A percentile compares a stretch with the other conserved stretches of the same genome.
Conservation (phyloP, 2,329 filamentous ascomycete species). For the Tolypocladium amazonense region DNA sequence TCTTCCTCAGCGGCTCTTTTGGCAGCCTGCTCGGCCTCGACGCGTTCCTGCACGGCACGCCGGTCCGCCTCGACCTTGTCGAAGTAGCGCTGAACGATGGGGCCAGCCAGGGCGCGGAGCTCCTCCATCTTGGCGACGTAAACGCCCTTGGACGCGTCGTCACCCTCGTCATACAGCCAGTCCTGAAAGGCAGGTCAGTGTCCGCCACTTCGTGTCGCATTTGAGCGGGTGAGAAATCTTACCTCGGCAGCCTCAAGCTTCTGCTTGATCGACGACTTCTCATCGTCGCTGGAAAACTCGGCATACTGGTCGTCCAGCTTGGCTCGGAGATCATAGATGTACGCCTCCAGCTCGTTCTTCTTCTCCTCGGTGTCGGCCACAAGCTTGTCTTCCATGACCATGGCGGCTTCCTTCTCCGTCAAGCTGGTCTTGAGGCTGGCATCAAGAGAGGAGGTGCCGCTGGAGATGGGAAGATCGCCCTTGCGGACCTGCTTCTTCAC, state of each 20-base stretch:
- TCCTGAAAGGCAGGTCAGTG: conserved; percentile 47
- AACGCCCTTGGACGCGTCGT: conserved; percentile 85
- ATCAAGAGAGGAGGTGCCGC: conserved; percentile 75
- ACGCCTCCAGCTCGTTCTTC: conserved; percentile 98
- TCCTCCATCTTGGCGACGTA: conserved; percentile 96
- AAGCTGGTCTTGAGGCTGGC: conserved; percentile 52
- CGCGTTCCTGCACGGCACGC: conserved; percentile 62
- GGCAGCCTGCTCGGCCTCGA: conserved; percentile 68
- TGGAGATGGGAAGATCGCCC: conserved; percentile 81
- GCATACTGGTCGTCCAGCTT: conserved; percentile 90
- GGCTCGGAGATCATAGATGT: conserved; percentile 92
- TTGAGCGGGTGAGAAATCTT: conserved; percentile 24
- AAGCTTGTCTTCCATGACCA: conserved; percentile 98
- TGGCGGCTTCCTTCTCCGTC: conserved; percentile 73
- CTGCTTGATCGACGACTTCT: conserved; percentile 76
- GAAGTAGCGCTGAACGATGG: conserved; percentile 87
- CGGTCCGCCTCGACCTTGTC: conserved; percentile 89
- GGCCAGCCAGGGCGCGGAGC: conserved; percentile 80
- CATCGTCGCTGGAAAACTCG: conserved; percentile 80
- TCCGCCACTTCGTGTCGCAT: not conserved
- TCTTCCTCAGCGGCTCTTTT: conserved; percentile 55
- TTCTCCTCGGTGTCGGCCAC: conserved; percentile 97
- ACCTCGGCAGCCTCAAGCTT: conserved; percentile 85
- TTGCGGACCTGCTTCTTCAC: conserved; percentile 99
- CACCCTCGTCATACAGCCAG: conserved; percentile 96